A percentile compares a stretch with the other conserved stretches of the same genome.
Evolutionary conservation across 805 yeast genomes (phyloP).

Genomic region (Teunomyces panamensis): DNA sequence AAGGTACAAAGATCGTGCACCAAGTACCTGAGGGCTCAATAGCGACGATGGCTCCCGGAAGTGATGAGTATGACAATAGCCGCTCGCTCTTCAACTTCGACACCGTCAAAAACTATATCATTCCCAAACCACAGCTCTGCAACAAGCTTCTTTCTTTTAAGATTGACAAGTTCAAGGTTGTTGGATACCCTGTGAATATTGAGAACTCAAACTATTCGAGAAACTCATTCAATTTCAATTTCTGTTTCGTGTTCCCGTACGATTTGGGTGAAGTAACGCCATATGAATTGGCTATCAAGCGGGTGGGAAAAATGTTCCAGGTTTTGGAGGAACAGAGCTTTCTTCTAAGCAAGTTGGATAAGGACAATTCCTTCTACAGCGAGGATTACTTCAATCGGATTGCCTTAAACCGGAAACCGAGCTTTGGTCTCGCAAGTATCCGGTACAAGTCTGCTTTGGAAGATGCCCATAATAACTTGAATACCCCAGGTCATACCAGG

Average conservation of each 20-base stretch:
- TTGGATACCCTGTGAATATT: constrained; percentile 88
- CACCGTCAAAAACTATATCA: constrained; percentile 81
- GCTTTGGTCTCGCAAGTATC: background rate
- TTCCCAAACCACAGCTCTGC: constrained; percentile 91
- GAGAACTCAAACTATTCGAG: constrained; percentile 75
- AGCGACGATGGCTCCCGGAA: constrained; percentile 18
- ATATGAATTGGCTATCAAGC: constrained; percentile 78
- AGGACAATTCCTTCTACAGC: constrained; percentile 41
- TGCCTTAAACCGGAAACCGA: background rate
- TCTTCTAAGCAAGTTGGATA: constrained; percentile 55
- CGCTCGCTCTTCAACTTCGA: constrained; percentile 66
- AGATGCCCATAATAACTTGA: constrained; percentile 5
- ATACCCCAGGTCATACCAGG: constrained; percentile 35
- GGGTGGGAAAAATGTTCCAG: constrained; percentile 85
- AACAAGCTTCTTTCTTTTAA: constrained; percentile 75
- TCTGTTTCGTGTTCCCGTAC: constrained; percentile 86
- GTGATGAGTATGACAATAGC: background rate
- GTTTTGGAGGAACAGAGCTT: constrained; percentile 88
- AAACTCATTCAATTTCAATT: constrained; percentile 88
- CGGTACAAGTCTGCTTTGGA: constrained; percentile 1
- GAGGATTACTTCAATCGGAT: constrained; percentile 5
- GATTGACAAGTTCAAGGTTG: constrained; percentile 63
- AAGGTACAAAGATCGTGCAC: constrained; percentile 87
- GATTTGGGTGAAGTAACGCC: constrained; percentile 72
- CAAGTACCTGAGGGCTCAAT: constrained; percentile 85